These are phyloP conservation scores for Acanthamoeba lenticulata DNA, from an alignment of 208 protist genomes.

Conservation along the genomic window DNA sequence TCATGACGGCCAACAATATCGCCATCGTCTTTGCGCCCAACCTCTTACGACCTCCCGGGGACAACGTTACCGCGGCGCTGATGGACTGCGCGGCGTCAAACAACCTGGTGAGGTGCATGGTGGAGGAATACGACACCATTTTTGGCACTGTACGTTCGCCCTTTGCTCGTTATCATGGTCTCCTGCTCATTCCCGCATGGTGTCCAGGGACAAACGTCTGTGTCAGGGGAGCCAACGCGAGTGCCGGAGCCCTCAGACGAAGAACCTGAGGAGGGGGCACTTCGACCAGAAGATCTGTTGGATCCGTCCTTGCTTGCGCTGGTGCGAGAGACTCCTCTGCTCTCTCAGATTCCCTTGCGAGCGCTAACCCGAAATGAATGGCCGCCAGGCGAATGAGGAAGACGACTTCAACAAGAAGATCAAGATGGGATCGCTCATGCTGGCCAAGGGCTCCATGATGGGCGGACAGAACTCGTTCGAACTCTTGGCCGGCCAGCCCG, in stretches of 20 bases:
- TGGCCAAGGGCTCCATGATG: slow-evolving; percentile 46
- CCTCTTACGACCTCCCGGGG: slow-evolving; percentile 1
- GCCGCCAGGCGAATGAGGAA: background rate
- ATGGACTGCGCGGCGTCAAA: background rate
- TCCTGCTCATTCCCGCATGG: background rate
- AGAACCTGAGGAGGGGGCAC: too few species aligned
- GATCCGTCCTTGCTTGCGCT: background rate
- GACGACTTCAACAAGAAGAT: slow-evolving; percentile 21
- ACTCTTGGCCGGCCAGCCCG: background rate
- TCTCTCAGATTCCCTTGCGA: too few species aligned
- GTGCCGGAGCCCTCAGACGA: background rate
- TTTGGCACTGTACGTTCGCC: background rate
- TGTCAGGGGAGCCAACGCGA: too few species aligned
- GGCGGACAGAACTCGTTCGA: slow-evolving; percentile 5
- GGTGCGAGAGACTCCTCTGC: background rate
- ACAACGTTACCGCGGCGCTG: background rate
- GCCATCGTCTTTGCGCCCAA: slow-evolving; percentile 57
- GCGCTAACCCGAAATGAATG: too few species aligned
- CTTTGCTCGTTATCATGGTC: background rate
- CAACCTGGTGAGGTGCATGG: slow-evolving; percentile 2
- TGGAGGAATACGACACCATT: slow-evolving; percentile 1
- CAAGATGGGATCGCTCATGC: slow-evolving; percentile 6
- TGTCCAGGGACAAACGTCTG: too few species aligned
- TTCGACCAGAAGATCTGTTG: background rate
- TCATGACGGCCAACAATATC: slow-evolving; percentile 23